phyloP scores from a whole-genome alignment of 2,329 filamentous ascomycete species.

The Celoporthe dispersa region DNA sequence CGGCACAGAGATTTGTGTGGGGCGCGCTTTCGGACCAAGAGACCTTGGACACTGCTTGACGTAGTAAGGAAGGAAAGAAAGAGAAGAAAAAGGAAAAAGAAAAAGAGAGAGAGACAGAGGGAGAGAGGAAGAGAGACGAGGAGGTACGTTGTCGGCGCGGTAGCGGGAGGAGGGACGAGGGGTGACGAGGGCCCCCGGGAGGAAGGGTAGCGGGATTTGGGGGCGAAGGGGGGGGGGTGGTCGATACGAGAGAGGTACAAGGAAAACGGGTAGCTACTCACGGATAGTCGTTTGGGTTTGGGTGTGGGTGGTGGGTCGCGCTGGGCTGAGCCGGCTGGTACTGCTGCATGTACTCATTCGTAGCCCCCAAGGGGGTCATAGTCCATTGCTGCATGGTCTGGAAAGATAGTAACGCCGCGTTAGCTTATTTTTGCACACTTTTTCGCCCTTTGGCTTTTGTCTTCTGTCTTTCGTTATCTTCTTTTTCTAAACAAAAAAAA shows the following conservation, averaged over 20 bases:
- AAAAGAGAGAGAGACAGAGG: not conserved
- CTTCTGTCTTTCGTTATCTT: not conserved
- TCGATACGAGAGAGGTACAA: slow-evolving; percentile 38
- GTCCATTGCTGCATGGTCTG: slow-evolving; percentile 66
- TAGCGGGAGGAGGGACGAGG: slow-evolving; percentile 8
- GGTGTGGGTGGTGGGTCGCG: slow-evolving; percentile 52
- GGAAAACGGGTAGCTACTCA: slow-evolving; percentile 52
- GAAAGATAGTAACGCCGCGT: slow-evolving; percentile 32
- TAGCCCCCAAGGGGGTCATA: slow-evolving; percentile 55
- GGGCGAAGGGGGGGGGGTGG: slow-evolving; percentile 14
- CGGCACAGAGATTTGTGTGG: not conserved
- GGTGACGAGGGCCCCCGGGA: slow-evolving; percentile 6
- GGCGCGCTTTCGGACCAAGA: not conserved
- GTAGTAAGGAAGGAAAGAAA: not conserved
- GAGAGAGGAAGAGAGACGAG: not conserved
- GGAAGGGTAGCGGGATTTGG: not conserved
- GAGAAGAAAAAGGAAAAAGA: no score
- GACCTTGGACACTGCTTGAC: not conserved
- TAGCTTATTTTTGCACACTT: slow-evolving; percentile 18
- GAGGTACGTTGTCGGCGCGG: not conserved
- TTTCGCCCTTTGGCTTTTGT: not conserved
- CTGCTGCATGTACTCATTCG: slow-evolving; percentile 46
- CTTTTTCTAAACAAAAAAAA: not conserved
- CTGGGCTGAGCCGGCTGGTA: slow-evolving; percentile 53
- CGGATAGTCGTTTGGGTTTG: slow-evolving; percentile 55